phyloP scores from a whole-genome alignment of 2,329 filamentous ascomycete genomes.

The Chrysoporthe puriensis region DNA sequence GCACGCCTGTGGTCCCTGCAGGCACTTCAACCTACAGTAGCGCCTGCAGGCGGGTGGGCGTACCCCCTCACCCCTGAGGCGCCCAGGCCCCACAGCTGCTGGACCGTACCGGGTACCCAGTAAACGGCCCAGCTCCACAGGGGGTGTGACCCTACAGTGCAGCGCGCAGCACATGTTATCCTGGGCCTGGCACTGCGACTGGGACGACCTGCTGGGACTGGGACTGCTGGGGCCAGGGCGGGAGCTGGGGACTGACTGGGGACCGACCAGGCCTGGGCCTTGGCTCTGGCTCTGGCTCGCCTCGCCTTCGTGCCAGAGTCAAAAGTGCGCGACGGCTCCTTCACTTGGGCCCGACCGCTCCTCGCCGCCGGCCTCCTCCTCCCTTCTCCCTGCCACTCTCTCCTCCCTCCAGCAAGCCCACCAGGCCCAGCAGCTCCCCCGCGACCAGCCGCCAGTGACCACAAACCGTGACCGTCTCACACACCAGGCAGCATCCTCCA shows the following conservation, averaged over 20 bases:
- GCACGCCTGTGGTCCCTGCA: background rate
- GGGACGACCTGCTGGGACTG: too few species aligned
- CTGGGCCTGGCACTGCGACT: too few species aligned
- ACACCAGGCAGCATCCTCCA: constrained; percentile 12
- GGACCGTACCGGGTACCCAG: too few species aligned
- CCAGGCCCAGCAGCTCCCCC: constrained; percentile 1
- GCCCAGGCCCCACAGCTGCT: background rate
- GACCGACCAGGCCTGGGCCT: constrained; percentile 1
- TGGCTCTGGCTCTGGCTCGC: constrained; percentile 1
- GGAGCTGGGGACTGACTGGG: background rate
- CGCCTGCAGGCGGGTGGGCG: background rate
- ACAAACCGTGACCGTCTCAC: background rate
- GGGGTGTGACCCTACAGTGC: too few species aligned
- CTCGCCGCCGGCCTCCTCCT: background rate
- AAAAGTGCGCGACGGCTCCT: constrained; percentile 8
- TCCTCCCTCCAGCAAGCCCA: background rate
- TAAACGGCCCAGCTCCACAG: too few species aligned
- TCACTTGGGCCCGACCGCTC: constrained; percentile 2
- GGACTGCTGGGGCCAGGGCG: too few species aligned
- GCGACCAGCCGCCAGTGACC: background rate
- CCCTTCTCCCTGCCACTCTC: constrained; percentile 6
- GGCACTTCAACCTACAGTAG: background rate
- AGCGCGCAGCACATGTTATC: too few species aligned
- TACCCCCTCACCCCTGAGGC: background rate
- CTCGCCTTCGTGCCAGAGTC: background rate